Percentiles rank a stretch among this genome's conserved stretches.
Conservation (phyloP, 305 asterid species). For the Fraxinus floribunda region DNA sequence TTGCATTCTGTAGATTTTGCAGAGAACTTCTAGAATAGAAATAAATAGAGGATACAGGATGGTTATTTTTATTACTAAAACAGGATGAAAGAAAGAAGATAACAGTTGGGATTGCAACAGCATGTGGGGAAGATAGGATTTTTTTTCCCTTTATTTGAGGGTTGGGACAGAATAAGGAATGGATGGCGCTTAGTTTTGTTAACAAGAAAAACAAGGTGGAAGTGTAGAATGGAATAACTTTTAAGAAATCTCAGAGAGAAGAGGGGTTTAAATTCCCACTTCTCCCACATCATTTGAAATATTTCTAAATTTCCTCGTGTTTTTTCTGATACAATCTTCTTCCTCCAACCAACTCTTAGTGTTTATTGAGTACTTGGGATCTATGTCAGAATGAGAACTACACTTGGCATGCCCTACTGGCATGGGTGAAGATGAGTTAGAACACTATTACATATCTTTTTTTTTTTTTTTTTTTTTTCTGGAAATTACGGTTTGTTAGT, state of each 20-base stretch:
- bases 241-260: not conserved
- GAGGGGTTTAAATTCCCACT: not conserved
- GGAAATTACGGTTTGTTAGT: not conserved
- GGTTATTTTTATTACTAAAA: not conserved
- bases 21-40: not conserved
- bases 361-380: not conserved
- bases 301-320: not conserved
- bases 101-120: not conserved
- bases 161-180: not conserved
- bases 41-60: not conserved
- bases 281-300: not conserved
- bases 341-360: not conserved
- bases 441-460: too few species aligned
- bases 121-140: not conserved
- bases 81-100: not conserved
- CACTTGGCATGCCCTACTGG: not conserved
- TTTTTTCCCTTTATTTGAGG: not conserved
- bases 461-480: not conserved
- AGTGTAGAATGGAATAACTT: not conserved
- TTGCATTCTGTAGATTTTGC: not conserved
- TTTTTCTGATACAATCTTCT: not conserved
- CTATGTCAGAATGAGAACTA: not conserved
- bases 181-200: not conserved
- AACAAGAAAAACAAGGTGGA: not conserved
- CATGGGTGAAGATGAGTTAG: not conserved